Percentiles rank a stretch among this genome's conserved stretches.
Conservation (phyloP, 148 eudicot genomes). For the Rhododendron molle region DNA sequence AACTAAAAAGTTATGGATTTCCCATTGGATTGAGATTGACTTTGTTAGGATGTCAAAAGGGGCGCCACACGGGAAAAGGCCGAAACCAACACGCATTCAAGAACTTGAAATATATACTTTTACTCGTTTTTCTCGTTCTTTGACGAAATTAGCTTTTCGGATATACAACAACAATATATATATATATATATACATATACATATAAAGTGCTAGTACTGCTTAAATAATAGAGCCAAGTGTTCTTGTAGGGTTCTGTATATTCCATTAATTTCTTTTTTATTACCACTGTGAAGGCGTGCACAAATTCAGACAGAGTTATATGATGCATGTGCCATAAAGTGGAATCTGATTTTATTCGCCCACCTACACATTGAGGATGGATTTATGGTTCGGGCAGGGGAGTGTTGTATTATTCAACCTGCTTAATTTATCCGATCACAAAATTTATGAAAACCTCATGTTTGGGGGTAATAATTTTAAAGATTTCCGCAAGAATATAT, state of each 20-base stretch:
- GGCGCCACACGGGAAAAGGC: not conserved
- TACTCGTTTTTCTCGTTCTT: not conserved
- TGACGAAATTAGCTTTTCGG: not conserved
- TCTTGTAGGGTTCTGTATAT: not conserved
- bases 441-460: not conserved
- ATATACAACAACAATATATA: not conserved
- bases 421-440: too few relatives aligned
- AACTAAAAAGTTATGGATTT: not conserved
- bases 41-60: not conserved
- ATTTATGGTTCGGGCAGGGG: not conserved
- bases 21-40: constrained; percentile 1
- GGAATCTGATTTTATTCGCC: not conserved
- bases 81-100: not conserved
- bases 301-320: too few relatives aligned
- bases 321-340: too few relatives aligned
- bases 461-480: too few relatives aligned
- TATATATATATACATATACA: too few relatives aligned
- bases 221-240: too few relatives aligned
- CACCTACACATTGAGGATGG: too few relatives aligned
- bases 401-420: not conserved
- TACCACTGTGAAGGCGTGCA: not conserved
- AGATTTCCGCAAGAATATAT: not conserved
- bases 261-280: not conserved
- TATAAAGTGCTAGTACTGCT: not conserved
- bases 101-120: too few relatives aligned